Percentiles rank a stretch among this genome's conserved stretches.
Conservation (phyloP, 495 filamentous ascomycete genomes). For the Aspergillus wentii region DNA sequence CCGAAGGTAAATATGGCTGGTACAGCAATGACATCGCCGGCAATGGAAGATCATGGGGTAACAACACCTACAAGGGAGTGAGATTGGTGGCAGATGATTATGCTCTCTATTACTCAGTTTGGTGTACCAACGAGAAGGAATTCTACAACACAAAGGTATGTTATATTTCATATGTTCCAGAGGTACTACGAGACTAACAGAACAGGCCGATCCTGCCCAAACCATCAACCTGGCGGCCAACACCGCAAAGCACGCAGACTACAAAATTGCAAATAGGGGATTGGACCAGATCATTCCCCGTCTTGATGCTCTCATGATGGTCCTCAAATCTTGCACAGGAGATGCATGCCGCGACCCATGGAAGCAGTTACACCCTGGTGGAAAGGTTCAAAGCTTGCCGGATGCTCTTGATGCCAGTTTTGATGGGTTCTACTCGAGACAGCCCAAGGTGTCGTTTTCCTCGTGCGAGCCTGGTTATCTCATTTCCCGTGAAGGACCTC, state of each 20-base stretch:
- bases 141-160: constrained; percentile 49
- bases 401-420: constrained; percentile 43
- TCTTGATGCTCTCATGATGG: constrained; percentile 53
- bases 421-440: constrained; percentile 52
- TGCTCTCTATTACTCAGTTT: constrained; percentile 54
- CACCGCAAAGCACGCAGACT: constrained; percentile 11
- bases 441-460: constrained; percentile 49
- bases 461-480: constrained; percentile 58
- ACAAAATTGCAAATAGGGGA: constrained; percentile 17
- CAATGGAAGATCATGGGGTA: constrained; percentile 17
- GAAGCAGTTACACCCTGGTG: constrained; percentile 48
- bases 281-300: constrained; percentile 40
- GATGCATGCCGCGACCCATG: constrained; percentile 50
- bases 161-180: background rate
- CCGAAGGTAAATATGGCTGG: constrained; percentile 43
- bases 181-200: background rate
- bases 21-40: constrained; percentile 15
- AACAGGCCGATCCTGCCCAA: constrained; percentile 50
- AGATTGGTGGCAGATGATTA: constrained; percentile 47
- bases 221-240: constrained; percentile 43
- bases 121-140: constrained; percentile 57
- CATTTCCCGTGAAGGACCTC: constrained; percentile 54
- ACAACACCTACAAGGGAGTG: constrained; percentile 60
- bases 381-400: constrained; percentile 28
- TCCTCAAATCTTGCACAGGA: constrained; percentile 56